Evolutionary conservation across 1,139 yeast genomes (phyloP), one percentile per base, ranked within the genome.

Genomic region (Blastobotrys proliferans): DNA sequence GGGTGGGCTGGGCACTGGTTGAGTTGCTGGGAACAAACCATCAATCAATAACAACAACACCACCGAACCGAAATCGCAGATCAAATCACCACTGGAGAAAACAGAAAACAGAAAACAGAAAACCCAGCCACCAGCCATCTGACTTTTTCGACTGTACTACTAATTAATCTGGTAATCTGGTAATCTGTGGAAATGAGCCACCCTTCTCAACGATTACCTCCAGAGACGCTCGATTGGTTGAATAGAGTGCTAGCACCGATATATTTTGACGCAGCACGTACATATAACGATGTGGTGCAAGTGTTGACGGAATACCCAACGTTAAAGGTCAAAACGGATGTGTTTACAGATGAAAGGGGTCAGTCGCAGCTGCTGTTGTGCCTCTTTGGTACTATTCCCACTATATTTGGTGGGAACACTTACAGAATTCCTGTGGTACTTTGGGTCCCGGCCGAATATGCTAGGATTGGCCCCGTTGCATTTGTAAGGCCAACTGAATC

Each of bases 391-490:
- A 68, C 73, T 1, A 53, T 81, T 3, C 71, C 74, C 0, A 58
- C 67, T 0, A 36, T 45, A 6, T 62, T 66, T 28, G 56, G 57
- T 13, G 52, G 60, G 48, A 54, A 60, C 5, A 55, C 58, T 1
- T 65, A 68, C 42, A 59, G 67, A 18, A 70, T 80, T n/a, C 88
- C 90, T 0, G 60, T 85, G 10, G 79, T 79, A 47, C 64, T 88
- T 3, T 88, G 95, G 95, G 58, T 90, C 1, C 95, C 95, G 0
- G 71, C 72, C 29, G 67, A 71, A 21, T 86, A 85, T 55, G 95
- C 96, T 0, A 57, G 55, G 21, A 43, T 27, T n/a, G 72, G 80
- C 1, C 97, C 97, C 0, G 56, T 77, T 18, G 73, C 77, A 0
- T 83, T 70, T 57, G 76, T 87, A 6, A 68, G 72, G 20, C 79